Evolutionary conservation across 164 flowering plant genomes (phyloP).

Genomic region (Kalanchoe fedtschenkoi): DNA sequence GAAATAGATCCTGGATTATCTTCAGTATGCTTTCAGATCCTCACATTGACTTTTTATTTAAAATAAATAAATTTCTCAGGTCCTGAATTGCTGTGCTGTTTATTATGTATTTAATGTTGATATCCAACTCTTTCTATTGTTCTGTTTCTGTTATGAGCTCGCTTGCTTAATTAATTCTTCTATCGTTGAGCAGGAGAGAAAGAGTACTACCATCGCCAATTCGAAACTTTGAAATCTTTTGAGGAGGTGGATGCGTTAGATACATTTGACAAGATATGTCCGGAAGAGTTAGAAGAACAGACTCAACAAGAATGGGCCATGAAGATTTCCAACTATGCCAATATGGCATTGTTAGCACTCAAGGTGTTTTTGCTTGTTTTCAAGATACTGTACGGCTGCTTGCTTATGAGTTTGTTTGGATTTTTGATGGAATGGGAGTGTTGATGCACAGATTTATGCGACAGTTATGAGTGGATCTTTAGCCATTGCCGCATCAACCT

Average conservation of each 20-base stretch:
- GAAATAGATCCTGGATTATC: too few species aligned
- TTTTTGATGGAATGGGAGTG: background rate
- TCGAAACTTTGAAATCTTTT: constrained; percentile 43
- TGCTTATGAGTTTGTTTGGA: background rate
- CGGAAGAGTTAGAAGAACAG: constrained; percentile 26
- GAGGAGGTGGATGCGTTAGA: constrained; percentile 44
- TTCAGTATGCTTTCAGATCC: too few species aligned
- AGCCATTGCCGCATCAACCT: constrained; percentile 94
- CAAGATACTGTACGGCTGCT: background rate
- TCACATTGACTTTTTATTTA: background rate
- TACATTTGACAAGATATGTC: constrained; percentile 12
- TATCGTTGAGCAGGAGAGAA: constrained; percentile 44
- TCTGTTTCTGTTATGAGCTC: too few species aligned
- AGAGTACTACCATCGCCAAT: constrained; percentile 45
- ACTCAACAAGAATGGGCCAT: constrained; percentile 34
- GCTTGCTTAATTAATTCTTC: background rate
- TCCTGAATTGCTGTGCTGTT: background rate
- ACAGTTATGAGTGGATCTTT: constrained; percentile 82
- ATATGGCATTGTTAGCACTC: constrained; percentile 27
- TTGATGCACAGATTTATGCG: constrained; percentile 57
- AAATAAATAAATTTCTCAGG: background rate
- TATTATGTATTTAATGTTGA: background rate
- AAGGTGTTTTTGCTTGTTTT: constrained; percentile 22
- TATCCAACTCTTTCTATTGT: too few species aligned
- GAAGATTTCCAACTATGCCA: constrained; percentile 44